These are phyloP conservation scores for Rhizopogon vulgaris DNA, from an alignment of 768 basidiomycete species.

Conservation along the genomic window DNA sequence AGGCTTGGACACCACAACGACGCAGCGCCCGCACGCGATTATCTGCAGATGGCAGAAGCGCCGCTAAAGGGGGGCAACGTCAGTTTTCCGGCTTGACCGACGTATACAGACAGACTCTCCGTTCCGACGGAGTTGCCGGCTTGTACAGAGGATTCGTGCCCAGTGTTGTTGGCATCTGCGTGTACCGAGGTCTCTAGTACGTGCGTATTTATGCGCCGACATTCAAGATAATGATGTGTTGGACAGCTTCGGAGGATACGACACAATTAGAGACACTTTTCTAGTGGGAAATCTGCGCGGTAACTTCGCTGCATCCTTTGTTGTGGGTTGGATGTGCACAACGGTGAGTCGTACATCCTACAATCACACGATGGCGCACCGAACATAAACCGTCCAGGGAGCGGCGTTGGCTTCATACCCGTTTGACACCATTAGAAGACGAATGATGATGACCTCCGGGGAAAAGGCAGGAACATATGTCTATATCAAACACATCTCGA, in stretches of 20 bases:
- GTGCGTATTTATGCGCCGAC: constrained; percentile 4
- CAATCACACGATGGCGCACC: background rate
- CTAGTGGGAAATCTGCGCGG: constrained; percentile 33
- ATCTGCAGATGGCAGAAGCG: constrained; percentile 33
- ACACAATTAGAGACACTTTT: constrained; percentile 32
- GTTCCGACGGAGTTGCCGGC: constrained; percentile 34
- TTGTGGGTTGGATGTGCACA: constrained; percentile 36
- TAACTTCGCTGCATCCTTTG: constrained; percentile 35
- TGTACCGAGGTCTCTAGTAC: constrained; percentile 40
- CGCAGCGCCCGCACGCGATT: constrained; percentile 36
- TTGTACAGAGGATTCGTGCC: constrained; percentile 39
- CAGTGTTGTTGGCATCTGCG: constrained; percentile 34
- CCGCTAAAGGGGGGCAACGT: constrained; percentile 30
- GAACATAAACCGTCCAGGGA: constrained; percentile 15
- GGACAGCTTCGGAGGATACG: constrained; percentile 37
- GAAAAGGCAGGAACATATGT: constrained; percentile 17
- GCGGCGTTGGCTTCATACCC: constrained; percentile 36
- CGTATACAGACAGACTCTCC: constrained; percentile 38
- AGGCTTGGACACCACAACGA: background rate
- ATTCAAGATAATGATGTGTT: background rate
- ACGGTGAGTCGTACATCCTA: constrained; percentile 21
- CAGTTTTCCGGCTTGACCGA: constrained; percentile 37
- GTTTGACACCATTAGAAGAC: constrained; percentile 37
- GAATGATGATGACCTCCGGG: constrained; percentile 45
- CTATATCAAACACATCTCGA: background rate